Base-by-base conservation (phyloP, 169 alveolate genomes). In the Babesia gibsoni region DNA sequence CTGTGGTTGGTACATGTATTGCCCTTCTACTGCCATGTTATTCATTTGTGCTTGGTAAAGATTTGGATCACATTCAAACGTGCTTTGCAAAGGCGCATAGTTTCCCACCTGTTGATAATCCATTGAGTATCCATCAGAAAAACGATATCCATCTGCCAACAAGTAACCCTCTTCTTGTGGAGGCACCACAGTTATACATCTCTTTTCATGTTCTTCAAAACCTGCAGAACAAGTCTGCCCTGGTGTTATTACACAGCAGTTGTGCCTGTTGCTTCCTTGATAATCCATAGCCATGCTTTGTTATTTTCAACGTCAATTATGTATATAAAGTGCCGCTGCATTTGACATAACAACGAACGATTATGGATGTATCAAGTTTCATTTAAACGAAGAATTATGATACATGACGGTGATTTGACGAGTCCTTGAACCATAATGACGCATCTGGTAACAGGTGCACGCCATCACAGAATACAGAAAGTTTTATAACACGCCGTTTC, bases 51-150 rank as follows among this genome's bases (percentile, higher is more conserved):
- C 53, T 36, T 59, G 16, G 33, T 42, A 30, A 23, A 10, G 22
- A 12, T 48, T 10, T 0, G 18, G 9, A 29, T 46, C 41, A 35
- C 63, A 57, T 25, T 70, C 43, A 27, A 56, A 27, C 10, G 63
- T 37, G 42, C 61, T 45, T 43, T 25, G 72, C 39, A 41, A 6
- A 16, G 75, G 59, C 5, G 27, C 50, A 0, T 45, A n/a, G 4
- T 61, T 0, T n/a, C 22, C 7, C 1, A 61, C 4, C 16, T 27
- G 57, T 7, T 61, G 49, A 36, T 61, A 61, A 39, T 77, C 85
- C 65, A 77, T 66, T 1, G 77, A 58, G 27, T 66, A 77, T 22
- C 85, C 85, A 27, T 77, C 85, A n/a, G 85, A 77, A 48, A 77
- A 77, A 52, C 63, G 30, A 50, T 77, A 77, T n/a, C 50, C 70